phyloP scores from a whole-genome alignment of 768 basidiomycete species.

The Lactarius akahatsu region DNA sequence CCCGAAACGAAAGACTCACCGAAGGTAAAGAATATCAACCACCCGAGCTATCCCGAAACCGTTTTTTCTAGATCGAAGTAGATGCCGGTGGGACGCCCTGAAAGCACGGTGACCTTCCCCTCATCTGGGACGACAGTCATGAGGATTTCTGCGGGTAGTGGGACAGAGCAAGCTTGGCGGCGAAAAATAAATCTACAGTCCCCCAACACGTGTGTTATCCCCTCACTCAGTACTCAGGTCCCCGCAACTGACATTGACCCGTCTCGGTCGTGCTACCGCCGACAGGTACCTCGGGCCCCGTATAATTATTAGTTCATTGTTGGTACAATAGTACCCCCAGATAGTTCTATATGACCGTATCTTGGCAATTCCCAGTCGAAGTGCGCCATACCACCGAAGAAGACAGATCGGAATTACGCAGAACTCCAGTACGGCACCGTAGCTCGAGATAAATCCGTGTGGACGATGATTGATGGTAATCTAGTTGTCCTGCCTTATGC shows the following conservation, averaged over 20 bases:
- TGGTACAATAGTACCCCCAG: not conserved
- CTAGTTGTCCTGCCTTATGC: not conserved
- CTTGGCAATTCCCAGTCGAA: not conserved
- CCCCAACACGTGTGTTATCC: not conserved
- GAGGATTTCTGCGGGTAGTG: not conserved
- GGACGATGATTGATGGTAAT: not conserved
- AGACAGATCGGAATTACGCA: not conserved
- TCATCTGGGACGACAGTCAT: not conserved
- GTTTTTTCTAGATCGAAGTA: not conserved
- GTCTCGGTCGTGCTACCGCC: not conserved
- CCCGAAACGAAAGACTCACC: not conserved
- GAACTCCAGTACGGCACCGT: not conserved
- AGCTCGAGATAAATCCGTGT: not conserved
- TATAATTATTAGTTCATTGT: not conserved
- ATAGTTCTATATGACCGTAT: not conserved
- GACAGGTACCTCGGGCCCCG: not conserved
- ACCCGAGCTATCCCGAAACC: not conserved
- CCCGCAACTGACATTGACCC: not conserved
- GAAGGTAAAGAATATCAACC: not conserved
- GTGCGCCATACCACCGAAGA: not conserved
- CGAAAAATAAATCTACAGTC: not conserved
- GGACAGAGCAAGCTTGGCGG: not conserved
- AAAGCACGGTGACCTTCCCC: not conserved
- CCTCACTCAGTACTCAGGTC: not conserved
- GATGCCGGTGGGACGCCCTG: not conserved